Evolutionary conservation across 192 early-diverging fungal species (phyloP).

Genomic region (Coemansia sp.): DNA sequence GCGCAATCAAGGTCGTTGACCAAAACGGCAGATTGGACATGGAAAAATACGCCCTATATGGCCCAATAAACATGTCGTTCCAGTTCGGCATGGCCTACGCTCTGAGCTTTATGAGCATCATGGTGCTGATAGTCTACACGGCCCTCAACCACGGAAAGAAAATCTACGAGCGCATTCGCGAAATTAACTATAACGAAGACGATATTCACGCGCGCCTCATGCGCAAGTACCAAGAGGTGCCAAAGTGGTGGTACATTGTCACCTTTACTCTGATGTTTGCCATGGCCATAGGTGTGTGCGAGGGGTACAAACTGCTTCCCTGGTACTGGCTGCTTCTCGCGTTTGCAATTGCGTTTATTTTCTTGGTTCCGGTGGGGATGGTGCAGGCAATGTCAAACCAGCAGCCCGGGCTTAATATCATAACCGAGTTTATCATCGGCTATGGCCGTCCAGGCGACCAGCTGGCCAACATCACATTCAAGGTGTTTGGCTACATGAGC

Average conservation of each 20-base stretch:
- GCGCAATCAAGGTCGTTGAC: background rate
- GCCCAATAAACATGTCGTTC: constrained; percentile 39
- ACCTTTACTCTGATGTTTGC: constrained; percentile 37
- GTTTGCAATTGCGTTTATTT: constrained; percentile 43
- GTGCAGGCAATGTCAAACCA: constrained; percentile 58
- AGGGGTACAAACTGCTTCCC: constrained; percentile 55
- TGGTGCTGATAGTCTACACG: constrained; percentile 57
- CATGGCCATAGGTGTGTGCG: constrained; percentile 47
- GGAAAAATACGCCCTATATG: constrained; percentile 13
- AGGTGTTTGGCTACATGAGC: constrained; percentile 61
- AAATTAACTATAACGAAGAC: constrained; percentile 21
- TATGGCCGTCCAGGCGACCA: constrained; percentile 59
- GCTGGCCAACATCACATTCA: constrained; percentile 66
- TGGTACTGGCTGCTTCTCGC: constrained; percentile 61
- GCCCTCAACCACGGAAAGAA: constrained; percentile 60
- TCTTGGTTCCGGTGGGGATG: constrained; percentile 62
- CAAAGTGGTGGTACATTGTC: constrained; percentile 52
- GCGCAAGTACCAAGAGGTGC: constrained; percentile 56
- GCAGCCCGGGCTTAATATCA: constrained; percentile 54
- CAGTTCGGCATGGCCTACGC: constrained; percentile 55
- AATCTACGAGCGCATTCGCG: constrained; percentile 48
- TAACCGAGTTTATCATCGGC: constrained; percentile 61
- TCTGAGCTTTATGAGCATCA: constrained; percentile 56
- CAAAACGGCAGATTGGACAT: constrained; percentile 28
- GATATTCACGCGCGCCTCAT: constrained; percentile 60